These are phyloP conservation scores for Blastobotrys chiropterorum DNA, from an alignment of 805 yeast genomes.

Conservation along the genomic window DNA sequence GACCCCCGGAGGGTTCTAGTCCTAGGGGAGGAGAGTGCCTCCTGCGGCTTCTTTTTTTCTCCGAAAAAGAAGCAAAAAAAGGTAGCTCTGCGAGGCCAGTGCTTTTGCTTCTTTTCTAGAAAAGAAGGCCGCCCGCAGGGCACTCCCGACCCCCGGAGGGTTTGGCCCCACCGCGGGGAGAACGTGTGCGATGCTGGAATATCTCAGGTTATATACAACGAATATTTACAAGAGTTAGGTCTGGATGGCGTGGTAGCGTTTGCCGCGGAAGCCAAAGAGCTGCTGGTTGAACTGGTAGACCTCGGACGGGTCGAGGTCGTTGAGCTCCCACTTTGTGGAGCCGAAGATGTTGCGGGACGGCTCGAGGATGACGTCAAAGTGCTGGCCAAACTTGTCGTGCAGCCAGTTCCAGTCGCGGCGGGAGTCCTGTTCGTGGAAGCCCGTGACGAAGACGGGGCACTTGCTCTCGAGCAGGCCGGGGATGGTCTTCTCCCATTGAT, in stretches of 20 bases:
- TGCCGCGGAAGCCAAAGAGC: constrained; percentile 90
- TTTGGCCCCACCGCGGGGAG: no score
- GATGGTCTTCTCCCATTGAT: constrained; percentile 77
- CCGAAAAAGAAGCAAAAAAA: no score
- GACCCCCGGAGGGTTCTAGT: no score
- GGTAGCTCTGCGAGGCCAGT: no score
- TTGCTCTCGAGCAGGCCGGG: constrained; percentile 88
- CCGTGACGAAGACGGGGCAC: constrained; percentile 87
- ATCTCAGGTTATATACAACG: not conserved
- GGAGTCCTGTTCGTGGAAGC: constrained; percentile 73
- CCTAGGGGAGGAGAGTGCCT: no score
- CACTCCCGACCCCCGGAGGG: no score
- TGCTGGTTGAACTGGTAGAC: constrained; percentile 88
- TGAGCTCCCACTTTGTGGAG: constrained; percentile 90
- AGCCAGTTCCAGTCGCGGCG: constrained; percentile 69
- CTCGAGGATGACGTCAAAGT: constrained; percentile 75
- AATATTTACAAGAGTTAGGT: not conserved
- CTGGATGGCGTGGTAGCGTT: constrained; percentile 82
- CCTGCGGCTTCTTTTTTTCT: no score
- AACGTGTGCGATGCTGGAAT: not conserved
- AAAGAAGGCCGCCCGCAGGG: no score
- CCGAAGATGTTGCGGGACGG: constrained; percentile 68
- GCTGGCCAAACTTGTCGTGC: constrained; percentile 56
- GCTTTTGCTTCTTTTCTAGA: no score
- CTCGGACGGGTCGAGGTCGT: constrained; percentile 87